These are phyloP conservation scores for Psidium friedrichsthalianum DNA, from an alignment of 345 rosid species.

Conservation along the genomic window DNA sequence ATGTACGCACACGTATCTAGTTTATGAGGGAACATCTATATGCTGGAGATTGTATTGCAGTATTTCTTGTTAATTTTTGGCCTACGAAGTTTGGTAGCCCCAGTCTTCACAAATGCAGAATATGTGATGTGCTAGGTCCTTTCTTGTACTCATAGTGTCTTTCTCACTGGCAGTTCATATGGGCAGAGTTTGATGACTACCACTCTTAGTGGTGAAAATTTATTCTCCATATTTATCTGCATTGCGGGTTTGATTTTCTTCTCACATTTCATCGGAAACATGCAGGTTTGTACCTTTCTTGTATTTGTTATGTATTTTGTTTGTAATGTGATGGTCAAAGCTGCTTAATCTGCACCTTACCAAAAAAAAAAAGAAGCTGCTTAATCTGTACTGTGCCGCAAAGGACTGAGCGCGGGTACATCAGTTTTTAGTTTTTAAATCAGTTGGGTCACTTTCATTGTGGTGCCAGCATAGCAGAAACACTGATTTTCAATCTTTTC, in stretches of 20 bases:
- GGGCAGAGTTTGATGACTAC: slow-evolving; percentile 63
- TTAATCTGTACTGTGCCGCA: no score
- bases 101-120: neutral
- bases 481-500: neutral
- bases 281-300: slow-evolving; percentile 37
- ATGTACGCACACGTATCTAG: neutral
- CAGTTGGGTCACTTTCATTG: neutral
- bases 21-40: neutral
- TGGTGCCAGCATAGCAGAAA: neutral
- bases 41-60: neutral
- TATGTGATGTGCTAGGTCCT: neutral
- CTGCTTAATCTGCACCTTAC: neutral
- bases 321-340: neutral
- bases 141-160: neutral
- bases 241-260: slow-evolving; percentile 66
- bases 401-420: neutral
- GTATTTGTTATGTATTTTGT: neutral
- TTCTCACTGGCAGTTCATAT: slow-evolving; percentile 50
- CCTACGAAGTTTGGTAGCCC: neutral
- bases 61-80: neutral
- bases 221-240: slow-evolving; percentile 57
- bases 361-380: no score
- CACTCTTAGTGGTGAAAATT: slow-evolving; percentile 41
- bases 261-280: slow-evolving; percentile 78
- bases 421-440: neutral